Conservation (phyloP, 2,329 filamentous ascomycete genomes). For the Colletotrichum tanaceti region DNA sequence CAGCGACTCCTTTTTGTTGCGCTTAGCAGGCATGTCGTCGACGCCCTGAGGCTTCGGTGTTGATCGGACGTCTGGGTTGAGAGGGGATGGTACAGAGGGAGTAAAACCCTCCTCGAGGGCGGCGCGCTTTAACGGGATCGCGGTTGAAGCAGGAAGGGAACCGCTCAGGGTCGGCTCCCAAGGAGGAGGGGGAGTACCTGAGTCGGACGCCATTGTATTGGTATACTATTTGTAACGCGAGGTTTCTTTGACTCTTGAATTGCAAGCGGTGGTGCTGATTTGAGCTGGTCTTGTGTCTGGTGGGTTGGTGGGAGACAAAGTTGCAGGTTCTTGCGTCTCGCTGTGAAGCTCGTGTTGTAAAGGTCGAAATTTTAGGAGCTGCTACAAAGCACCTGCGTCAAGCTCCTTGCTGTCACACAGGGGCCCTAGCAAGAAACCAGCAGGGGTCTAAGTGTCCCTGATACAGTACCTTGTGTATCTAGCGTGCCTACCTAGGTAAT, state of each 20-base stretch:
- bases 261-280: neutral
- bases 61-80: constrained; percentile 73
- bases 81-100: constrained; percentile 77
- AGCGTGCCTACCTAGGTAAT: no score
- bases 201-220: constrained; percentile 51
- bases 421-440: constrained; percentile 7
- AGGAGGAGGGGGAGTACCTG: constrained; percentile 55
- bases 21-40: constrained; percentile 52
- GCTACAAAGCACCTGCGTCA: constrained; percentile 31
- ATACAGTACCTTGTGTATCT: no score
- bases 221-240: neutral
- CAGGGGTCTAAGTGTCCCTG: constrained; percentile 26
- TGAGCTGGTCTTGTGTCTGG: neutral
- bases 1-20: constrained; percentile 73
- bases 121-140: constrained; percentile 71
- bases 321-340: constrained; percentile 11
- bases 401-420: constrained; percentile 30
- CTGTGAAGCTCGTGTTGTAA: constrained; percentile 23
- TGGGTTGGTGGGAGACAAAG: constrained; percentile 5
- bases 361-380: constrained; percentile 32
- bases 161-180: constrained; percentile 55
- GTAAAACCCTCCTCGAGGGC: constrained; percentile 76
- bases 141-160: constrained; percentile 54
- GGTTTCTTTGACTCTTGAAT: constrained; percentile 29
- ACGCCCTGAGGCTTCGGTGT: constrained; percentile 48